These are phyloP conservation scores for Dicorynia guianensis DNA, from an alignment of 306 rosid genomes.

Conservation along the genomic window DNA sequence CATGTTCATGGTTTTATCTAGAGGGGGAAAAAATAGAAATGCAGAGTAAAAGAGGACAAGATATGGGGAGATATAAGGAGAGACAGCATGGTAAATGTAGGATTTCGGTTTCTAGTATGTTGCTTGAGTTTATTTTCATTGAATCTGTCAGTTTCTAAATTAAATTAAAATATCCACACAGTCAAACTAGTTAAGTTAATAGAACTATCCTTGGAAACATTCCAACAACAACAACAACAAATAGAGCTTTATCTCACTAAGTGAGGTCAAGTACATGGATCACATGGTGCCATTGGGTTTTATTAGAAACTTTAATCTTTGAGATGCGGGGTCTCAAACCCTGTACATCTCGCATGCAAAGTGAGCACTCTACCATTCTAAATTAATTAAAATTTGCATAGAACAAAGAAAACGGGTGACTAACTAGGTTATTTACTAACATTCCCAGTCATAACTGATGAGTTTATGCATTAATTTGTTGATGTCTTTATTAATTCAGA, in stretches of 20 bases:
- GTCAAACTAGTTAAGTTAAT: neutral
- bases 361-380: too few relatives aligned
- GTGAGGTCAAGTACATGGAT: too few relatives aligned
- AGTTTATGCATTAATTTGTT: conserved; percentile 6
- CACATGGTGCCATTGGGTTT: too few relatives aligned
- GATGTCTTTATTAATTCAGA: conserved; percentile 32
- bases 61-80: neutral
- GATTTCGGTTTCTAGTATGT: neutral
- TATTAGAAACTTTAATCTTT: too few relatives aligned
- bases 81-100: neutral
- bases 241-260: too few relatives aligned
- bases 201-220: neutral
- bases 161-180: neutral
- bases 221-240: too few relatives aligned
- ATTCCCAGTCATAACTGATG: neutral
- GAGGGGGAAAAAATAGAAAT: neutral
- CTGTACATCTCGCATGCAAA: too few relatives aligned
- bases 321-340: too few relatives aligned
- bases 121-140: neutral
- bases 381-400: neutral
- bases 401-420: neutral
- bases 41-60: neutral
- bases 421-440: neutral
- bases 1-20: neutral
- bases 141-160: neutral